Conservation (phyloP, 352 stramenopile species). For the Pythium insidiosum region DNA sequence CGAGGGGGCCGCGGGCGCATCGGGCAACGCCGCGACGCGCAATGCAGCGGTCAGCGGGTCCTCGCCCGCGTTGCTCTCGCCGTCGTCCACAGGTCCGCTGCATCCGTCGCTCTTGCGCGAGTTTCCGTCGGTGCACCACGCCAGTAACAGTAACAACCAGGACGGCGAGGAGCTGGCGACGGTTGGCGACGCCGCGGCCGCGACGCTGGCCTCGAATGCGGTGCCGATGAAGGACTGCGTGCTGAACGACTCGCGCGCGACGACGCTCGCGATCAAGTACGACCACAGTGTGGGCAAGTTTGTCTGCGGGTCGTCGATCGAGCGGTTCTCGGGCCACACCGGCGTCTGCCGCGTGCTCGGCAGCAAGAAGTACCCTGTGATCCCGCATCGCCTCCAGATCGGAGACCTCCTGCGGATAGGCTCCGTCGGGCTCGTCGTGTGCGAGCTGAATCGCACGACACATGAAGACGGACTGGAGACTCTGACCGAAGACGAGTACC, state of each 20-base stretch:
- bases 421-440: slow-evolving; percentile 89
- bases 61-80: no score
- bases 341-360: slow-evolving; percentile 87
- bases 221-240: slow-evolving; percentile 77
- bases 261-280: slow-evolving; percentile 71
- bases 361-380: slow-evolving; percentile 81
- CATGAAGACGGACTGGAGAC: slow-evolving; percentile 61
- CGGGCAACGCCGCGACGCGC: not conserved
- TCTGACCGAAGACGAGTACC: slow-evolving; percentile 79
- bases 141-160: not conserved
- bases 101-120: no score
- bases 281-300: slow-evolving; percentile 55
- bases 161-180: not conserved
- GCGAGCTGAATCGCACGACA: slow-evolving; percentile 76
- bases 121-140: not conserved
- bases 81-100: no score
- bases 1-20: not conserved
- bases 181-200: not conserved
- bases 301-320: slow-evolving; percentile 79
- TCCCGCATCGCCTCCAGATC: slow-evolving; percentile 62
- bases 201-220: not conserved
- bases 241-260: slow-evolving; percentile 75
- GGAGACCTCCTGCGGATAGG: slow-evolving; percentile 85
- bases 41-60: no score
- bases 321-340: slow-evolving; percentile 88